Percentiles rank a stretch among this genome's conserved stretches.
These are phyloP conservation scores for Pseudotsuga menziesii DNA, from an alignment of 75 land plant species.

Conservation along the genomic window DNA sequence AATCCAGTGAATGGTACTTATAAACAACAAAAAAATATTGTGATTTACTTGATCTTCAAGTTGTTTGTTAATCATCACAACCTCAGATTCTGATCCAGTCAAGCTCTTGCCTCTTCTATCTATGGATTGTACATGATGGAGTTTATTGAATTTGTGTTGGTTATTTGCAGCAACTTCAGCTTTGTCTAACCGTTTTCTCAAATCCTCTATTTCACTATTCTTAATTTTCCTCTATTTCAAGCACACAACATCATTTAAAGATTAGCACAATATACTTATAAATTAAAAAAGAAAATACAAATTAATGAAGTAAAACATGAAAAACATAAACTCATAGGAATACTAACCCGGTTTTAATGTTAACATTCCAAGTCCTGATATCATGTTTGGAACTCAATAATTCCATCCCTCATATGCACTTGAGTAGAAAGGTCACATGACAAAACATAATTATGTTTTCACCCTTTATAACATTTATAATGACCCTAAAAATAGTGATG, in stretches of 20 bases:
- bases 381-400: constrained; percentile 30
- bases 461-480: neutral
- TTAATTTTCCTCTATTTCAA: constrained; percentile 34
- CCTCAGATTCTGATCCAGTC: constrained; percentile 44
- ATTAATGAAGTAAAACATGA: neutral
- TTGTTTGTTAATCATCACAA: constrained; percentile 44
- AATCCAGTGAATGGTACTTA: neutral
- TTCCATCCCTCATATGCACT: constrained; percentile 24
- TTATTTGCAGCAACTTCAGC: constrained; percentile 24
- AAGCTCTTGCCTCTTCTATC: constrained; percentile 24
- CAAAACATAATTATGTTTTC: neutral
- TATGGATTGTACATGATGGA: neutral
- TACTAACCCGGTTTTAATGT: constrained; percentile 39
- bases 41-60: constrained; percentile 61
- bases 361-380: constrained; percentile 41
- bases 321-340: neutral
- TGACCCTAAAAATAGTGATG: neutral
- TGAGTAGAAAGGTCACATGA: neutral
- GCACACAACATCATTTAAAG: neutral
- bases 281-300: neutral
- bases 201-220: constrained; percentile 41
- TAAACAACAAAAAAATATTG: neutral
- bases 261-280: neutral
- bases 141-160: constrained; percentile 13
- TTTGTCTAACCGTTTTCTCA: constrained; percentile 37